Base-by-base conservation (phyloP, 441 rosid genomes). In the Iberis amara region DNA sequence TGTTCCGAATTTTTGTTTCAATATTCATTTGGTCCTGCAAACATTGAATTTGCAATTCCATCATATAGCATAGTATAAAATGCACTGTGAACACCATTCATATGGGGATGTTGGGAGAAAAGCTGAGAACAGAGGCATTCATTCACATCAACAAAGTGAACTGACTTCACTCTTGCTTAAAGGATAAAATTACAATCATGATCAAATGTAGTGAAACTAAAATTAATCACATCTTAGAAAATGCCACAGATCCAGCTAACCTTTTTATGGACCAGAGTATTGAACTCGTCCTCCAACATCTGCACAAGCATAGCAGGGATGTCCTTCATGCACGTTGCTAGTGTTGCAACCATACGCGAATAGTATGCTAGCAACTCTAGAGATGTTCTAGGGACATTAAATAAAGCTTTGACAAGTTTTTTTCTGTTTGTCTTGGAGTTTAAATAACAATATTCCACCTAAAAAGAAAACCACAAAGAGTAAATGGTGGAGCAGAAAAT, bases 1-100 rank as follows among this genome's bases (percentile, higher is more conserved):
- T 90, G 73, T 94, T 94, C 69, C 94, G 83, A 70, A 87, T 90
- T 76, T 90, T 90, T 26, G 99, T 85, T 78, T 94, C 98, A 21
- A 94, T 94, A 53, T 87, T 90, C 96, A 90, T 94, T 83, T 94
- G 99, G 75, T 94, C 98, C 99, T 90, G 89, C 75, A 75, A 46
- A 41, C 62, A 71, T 59, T 14, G 14, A 45, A 28, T 54, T 30
- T 35, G 48, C 33, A 49, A 55, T 42, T 49, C 47, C 66, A 28
- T 67, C 62, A 53, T 61, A 35, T 28, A 13, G 50, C 18, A 40
- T 11, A 11, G 42, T 32, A 52, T 63, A 24, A 62, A 52, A 8
- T 35, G 21, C 21, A 18, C 1, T 18, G 21, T 46, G 45, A 65
- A 39, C 45, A 55, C 32, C 6, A 11, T n/a, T 55, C 41, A 35